phyloP scores from a whole-genome alignment of 1,284 basidiomycete genomes.

The Boletellus deceptivus region DNA sequence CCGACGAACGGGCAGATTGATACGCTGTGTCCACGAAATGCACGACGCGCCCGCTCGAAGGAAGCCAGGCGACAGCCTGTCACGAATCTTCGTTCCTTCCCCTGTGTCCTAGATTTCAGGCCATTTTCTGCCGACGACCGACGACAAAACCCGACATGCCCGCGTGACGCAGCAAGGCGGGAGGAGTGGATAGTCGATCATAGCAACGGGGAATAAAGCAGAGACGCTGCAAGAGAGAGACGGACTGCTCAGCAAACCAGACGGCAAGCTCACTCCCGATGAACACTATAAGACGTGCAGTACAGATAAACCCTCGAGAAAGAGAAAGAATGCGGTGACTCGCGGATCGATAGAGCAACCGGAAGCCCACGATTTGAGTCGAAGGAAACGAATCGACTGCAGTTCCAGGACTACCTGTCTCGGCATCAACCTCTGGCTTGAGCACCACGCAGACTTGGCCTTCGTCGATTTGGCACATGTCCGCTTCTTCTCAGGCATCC shows the following conservation, averaged over 20 bases:
- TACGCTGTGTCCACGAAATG: too few species aligned
- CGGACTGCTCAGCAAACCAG: conserved; percentile 65
- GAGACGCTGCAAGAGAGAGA: conserved; percentile 63
- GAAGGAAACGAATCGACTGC: conserved; percentile 62
- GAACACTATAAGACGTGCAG: conserved; percentile 48
- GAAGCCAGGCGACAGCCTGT: too few species aligned
- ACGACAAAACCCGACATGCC: too few species aligned
- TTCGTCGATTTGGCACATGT: conserved; percentile 4
- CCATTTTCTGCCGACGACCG: conserved; percentile 18
- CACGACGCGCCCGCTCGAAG: too few species aligned
- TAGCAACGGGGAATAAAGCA: conserved; percentile 66
- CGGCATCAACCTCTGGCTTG: conserved; percentile 34
- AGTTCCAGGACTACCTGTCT: conserved; percentile 57
- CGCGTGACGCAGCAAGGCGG: too few species aligned
- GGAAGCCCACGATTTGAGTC: too few species aligned
- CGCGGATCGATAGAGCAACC: conserved; percentile 52
- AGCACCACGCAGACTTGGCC: conserved; percentile 24
- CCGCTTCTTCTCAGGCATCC: conserved; percentile 31
- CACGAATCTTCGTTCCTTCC: too few species aligned
- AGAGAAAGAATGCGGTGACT: conserved; percentile 43
- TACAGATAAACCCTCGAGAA: conserved; percentile 1
- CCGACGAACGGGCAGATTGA: too few species aligned
- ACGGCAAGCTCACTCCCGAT: conserved; percentile 53
- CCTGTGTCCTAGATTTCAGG: too few species aligned
- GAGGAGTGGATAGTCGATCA: too few species aligned